A percentile compares a stretch with the other conserved stretches of the same genome.
Evolutionary conservation across 179 eudicot genomes (phyloP).

Genomic region (Spergularia azorica): DNA sequence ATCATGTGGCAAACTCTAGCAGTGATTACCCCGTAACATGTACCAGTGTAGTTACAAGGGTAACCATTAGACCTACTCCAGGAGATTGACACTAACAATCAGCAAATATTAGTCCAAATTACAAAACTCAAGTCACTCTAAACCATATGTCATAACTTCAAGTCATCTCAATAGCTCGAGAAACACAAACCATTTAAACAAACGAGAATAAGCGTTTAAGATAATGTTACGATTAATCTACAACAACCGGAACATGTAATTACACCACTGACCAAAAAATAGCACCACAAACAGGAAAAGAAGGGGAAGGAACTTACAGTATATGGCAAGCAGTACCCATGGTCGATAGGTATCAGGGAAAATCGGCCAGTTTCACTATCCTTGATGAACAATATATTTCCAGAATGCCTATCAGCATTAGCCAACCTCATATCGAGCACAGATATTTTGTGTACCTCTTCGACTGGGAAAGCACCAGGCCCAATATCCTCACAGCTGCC

Average conservation of each 20-base stretch:
- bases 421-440: slow-evolving; percentile 85
- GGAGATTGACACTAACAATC: no score
- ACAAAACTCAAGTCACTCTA: no score
- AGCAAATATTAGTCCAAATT: no score
- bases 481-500: slow-evolving; percentile 96
- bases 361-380: slow-evolving; percentile 43
- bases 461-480: slow-evolving; percentile 72
- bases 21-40: no score
- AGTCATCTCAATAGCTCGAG: no score
- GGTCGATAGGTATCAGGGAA: slow-evolving; percentile 72
- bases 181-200: no score
- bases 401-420: slow-evolving; percentile 90
- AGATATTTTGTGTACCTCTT: slow-evolving; percentile 79
- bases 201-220: no score
- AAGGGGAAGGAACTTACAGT: slow-evolving; percentile 47
- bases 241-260: not conserved
- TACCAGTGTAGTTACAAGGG: no score
- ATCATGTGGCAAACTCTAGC: no score
- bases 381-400: slow-evolving; percentile 65
- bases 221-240: not conserved
- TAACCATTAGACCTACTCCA: no score
- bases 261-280: not conserved
- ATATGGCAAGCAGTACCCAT: slow-evolving; percentile 94
- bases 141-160: no score
- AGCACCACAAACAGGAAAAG: not conserved